A percentile compares a stretch with the other conserved stretches of the same genome.
Evolutionary conservation across 2,329 filamentous ascomycete species (phyloP).

Genomic region (Trichoderma semiorbis): DNA sequence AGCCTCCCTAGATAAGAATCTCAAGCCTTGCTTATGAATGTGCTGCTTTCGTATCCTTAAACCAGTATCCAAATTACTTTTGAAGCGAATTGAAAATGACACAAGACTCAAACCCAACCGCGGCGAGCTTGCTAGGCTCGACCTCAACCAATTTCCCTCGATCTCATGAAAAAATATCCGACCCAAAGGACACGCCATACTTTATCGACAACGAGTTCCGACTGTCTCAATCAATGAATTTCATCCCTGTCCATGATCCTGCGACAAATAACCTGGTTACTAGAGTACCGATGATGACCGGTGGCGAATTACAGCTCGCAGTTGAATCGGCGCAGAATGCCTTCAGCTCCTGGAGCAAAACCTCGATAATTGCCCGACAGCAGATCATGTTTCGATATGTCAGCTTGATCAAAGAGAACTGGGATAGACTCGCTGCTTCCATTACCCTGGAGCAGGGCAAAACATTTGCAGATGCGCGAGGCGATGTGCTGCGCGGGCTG

Average conservation of each 20-base stretch:
- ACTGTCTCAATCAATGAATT: not conserved
- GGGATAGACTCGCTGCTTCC: not conserved
- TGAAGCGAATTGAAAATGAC: not conserved
- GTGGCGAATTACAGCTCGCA: not conserved
- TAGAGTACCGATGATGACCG: not conserved
- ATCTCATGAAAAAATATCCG: not conserved
- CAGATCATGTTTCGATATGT: not conserved
- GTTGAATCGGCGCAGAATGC: not conserved
- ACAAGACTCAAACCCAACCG: not conserved
- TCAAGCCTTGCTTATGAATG: not conserved
- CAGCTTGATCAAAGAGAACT: not conserved
- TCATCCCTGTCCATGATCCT: not conserved
- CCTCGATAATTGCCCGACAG: not conserved
- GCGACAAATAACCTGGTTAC: not conserved
- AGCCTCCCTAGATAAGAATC: not conserved
- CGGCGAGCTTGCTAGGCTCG: not conserved
- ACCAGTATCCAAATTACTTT: not conserved
- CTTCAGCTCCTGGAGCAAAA: not conserved
- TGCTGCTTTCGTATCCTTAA: fast-evolving
- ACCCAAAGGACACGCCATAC: not conserved
- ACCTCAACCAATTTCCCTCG: not conserved
- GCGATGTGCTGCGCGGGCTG: not conserved
- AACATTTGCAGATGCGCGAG: not conserved
- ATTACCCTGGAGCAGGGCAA: not conserved
- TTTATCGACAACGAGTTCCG: not conserved